Base-by-base conservation (phyloP, 1,284 basidiomycete species). In the Cutaneotrichosporon sp. region DNA sequence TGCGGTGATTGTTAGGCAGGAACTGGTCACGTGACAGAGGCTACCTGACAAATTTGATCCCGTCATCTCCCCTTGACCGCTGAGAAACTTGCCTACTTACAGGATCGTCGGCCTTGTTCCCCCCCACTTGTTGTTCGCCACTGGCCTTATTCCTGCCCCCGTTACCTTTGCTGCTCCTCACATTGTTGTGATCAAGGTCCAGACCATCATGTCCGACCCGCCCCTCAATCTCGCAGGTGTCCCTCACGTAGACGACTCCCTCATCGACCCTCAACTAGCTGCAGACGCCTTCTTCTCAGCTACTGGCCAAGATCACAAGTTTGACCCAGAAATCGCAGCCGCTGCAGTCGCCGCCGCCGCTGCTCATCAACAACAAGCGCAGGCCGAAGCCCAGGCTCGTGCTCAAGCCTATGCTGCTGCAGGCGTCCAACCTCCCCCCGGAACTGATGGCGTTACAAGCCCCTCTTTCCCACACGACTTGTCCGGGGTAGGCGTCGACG, bases 221-320 rank as follows among this genome's bases (percentile, higher is more conserved):
- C 56, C 56, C 26, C 57, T 59, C 47, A 59, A 59, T 43, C 57
- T 59, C 51, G 57, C 57, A 17, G 57, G 56, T 32, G 56, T 54
- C 7, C 25, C 46, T 2, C 51, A 49, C 31, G 59, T 54, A 12
- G 52, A 60, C 39, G 59, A 55, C 34, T 41, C 45, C 5, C 55
- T 60, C 46, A 60, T 60, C 39, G 59, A 60, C 37, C 52, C 59
- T 10, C 14, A 46, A 9, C 51, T 60, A 24, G 29, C 41, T 5
- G 48, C 46, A 1, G 49, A 47, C 39, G 55, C 52, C 38, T 60
- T 56, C 39, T 60, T 60, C 51, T 32, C 29, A 11, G 39, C 37
- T 1, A 20, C 47, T 35, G 49, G 19, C 5, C 42, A 57, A n/a
- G 52, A 54, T 19, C 45, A 43, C 38, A 59, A 59, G 51, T 59